Evolutionary conservation across 2,329 filamentous ascomycete genomes (phyloP).

Genomic region (Ascosphaera apis): DNA sequence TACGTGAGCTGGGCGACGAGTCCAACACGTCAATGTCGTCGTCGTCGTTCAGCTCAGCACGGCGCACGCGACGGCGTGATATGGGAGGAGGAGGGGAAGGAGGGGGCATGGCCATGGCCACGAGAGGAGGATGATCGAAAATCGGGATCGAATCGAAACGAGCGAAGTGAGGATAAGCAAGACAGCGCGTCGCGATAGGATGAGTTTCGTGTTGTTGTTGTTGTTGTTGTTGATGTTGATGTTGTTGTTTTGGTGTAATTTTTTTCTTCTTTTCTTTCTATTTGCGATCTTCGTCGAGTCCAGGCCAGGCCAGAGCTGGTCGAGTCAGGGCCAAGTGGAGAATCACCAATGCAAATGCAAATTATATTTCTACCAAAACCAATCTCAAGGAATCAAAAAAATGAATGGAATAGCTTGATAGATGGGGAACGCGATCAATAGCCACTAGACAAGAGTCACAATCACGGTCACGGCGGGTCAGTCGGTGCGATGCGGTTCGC

Average conservation of each 20-base stretch:
- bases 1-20: conserved; percentile 24
- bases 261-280: too few species aligned
- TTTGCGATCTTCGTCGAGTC: too few species aligned
- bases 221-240: neutral
- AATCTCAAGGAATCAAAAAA: neutral
- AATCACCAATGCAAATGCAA: too few species aligned
- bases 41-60: conserved; percentile 20
- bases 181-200: neutral
- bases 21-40: conserved; percentile 23
- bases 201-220: neutral
- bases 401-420: neutral
- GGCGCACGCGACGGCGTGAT: conserved; percentile 22
- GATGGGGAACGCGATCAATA: neutral
- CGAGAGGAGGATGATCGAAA: neutral
- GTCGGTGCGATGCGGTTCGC: neutral
- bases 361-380: too few species aligned
- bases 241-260: too few species aligned
- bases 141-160: neutral
- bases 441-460: neutral
- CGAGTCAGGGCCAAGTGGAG: too few species aligned
- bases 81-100: conserved; percentile 19
- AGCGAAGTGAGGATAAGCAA: neutral
- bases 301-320: too few species aligned
- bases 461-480: conserved; percentile 1
- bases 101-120: neutral